phyloP scores from a whole-genome alignment of 1,284 basidiomycete genomes.

The Apiotrichum sp. region DNA sequence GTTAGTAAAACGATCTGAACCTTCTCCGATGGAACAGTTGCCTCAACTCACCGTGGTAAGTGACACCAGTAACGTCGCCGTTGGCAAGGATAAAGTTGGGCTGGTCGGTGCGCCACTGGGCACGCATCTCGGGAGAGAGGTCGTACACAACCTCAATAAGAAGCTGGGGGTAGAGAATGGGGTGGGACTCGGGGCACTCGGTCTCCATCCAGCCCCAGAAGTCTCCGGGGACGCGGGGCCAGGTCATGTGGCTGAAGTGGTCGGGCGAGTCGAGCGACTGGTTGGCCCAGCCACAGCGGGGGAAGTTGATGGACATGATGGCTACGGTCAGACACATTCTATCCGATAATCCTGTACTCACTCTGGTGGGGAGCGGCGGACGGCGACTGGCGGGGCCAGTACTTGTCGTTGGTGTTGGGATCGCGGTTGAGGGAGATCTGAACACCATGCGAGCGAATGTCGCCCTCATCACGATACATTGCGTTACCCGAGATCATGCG shows the following conservation, averaged over 20 bases:
- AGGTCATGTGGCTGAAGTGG: slow-evolving; percentile 48
- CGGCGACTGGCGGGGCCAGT: too few species aligned
- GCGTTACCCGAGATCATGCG: slow-evolving; percentile 43
- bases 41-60: slow-evolving; percentile 7
- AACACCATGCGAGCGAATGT: not conserved
- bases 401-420: not conserved
- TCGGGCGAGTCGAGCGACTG: slow-evolving; percentile 44
- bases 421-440: not conserved
- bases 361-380: too few species aligned
- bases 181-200: slow-evolving; percentile 10
- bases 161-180: slow-evolving; percentile 33
- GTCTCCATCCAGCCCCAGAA: not conserved
- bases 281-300: slow-evolving; percentile 32
- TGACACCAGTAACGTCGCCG: slow-evolving; percentile 28
- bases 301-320: slow-evolving; percentile 22
- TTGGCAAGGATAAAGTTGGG: slow-evolving; percentile 30
- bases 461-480: not conserved
- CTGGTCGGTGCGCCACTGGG: slow-evolving; percentile 9
- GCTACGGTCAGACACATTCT: too few species aligned
- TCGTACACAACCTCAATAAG: not conserved
- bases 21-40: too few species aligned
- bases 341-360: too few species aligned
- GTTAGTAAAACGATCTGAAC: too few species aligned
- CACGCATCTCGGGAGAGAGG: not conserved
- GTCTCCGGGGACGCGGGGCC: slow-evolving; percentile 29